Evolutionary conservation across 1,284 basidiomycete genomes (phyloP), one percentile per base, ranked within the genome.

Genomic region (Meripilus lineatus): DNA sequence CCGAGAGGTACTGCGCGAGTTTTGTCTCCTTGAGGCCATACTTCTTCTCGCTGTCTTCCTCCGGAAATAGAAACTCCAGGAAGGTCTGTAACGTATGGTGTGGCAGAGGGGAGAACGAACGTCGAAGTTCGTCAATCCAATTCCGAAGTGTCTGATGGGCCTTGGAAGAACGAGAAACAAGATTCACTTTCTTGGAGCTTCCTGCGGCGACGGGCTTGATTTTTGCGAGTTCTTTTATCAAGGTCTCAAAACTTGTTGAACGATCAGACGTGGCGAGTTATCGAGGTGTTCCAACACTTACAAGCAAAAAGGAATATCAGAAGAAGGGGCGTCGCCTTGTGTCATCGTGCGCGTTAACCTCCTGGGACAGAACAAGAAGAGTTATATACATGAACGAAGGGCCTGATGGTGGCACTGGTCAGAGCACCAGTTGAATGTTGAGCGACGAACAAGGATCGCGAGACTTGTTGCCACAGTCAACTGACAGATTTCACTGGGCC

Each of bases 31-130:
- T 79, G 55, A 93, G 67, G 15, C 79, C 77, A 52, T 89, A 93
- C 56, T 80, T 80, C 23, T 90, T 69, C 23, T 74, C 63, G 0
- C 67, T 54, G 45, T 92, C 89, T 46, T 89, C 79, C 44, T 92
- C 81, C 0, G 91, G 90, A 58, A 92, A 92, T n/a, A 93, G 65
- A 2, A 92, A 61, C 1, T 80, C 76, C 55, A 93, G 82, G 24
- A 89, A 60, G 2, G 66, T 69, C 8, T 66, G 58, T n/a, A 74
- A 70, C 8, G 75, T 77, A 10, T 69, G 68, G 0, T 62, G 54
- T 1, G 77, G 75, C 14, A 79, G 58, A 14, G 74, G 71, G 2
- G 65, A 55, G 56, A 72, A 75, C n/a, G 59, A 51, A 17, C 45
- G 53, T 43, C 61, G 70, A 21, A 83, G 62, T 13, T 62, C 58